A percentile compares a stretch with the other conserved stretches of the same genome.
Evolutionary conservation across 768 basidiomycete species (phyloP).

Genomic region (Kwoniella mangroviensis): DNA sequence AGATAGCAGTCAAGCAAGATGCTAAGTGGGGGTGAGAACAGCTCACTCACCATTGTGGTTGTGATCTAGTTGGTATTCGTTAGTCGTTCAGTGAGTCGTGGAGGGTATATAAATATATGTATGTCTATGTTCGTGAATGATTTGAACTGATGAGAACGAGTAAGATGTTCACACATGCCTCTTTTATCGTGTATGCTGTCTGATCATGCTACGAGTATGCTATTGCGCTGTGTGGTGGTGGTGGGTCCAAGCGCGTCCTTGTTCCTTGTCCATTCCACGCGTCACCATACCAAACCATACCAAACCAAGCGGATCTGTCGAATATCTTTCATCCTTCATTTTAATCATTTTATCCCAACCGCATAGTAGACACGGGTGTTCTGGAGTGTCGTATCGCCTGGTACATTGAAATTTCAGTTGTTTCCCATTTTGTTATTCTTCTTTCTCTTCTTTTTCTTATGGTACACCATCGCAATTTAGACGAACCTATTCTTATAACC

Average conservation of each 20-base stretch:
- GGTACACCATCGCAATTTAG: conserved; percentile 32
- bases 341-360: conserved; percentile 27
- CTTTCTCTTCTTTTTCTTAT: conserved; percentile 18
- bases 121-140: not conserved
- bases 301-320: not conserved
- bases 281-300: not conserved
- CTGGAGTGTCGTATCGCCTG: not conserved
- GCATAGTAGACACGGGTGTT: too few relatives aligned
- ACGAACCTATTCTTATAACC: conserved; percentile 11
- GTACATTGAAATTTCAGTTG: not conserved
- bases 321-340: conserved; percentile 13
- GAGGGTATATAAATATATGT: not conserved
- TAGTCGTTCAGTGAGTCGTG: conserved; percentile 1
- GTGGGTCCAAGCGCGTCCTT: conserved; percentile 23
- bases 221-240: not conserved
- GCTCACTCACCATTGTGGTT: conserved; percentile 14
- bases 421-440: conserved; percentile 6
- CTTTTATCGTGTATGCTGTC: not conserved
- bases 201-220: not conserved
- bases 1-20: conserved; percentile 8
- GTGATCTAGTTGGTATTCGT: conserved; percentile 3
- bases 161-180: not conserved
- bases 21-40: not conserved
- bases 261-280: not conserved
- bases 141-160: not conserved